Evolutionary conservation across 202 grass and related monocot genomes (phyloP).

Genomic region (Saccharum hybrid): DNA sequence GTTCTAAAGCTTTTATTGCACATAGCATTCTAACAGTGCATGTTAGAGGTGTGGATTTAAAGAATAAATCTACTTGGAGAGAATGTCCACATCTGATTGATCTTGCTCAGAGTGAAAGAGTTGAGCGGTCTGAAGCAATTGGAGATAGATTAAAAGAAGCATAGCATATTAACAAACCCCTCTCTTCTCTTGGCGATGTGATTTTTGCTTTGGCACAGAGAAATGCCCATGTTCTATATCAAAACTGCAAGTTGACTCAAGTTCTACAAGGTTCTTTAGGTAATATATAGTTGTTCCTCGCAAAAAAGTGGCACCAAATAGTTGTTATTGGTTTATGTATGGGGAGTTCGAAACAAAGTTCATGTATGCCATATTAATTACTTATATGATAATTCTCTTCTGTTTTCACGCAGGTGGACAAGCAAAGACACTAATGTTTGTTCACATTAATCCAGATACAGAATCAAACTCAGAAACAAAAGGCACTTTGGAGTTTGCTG

Average conservation of each 20-base stretch:
- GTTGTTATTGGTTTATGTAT: neutral
- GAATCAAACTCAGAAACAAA: slow-evolving; percentile 92
- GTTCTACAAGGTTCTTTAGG: slow-evolving; percentile 98
- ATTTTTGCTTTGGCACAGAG: slow-evolving; percentile 91
- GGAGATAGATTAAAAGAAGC: slow-evolving; percentile 96
- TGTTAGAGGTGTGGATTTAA: slow-evolving; percentile 87
- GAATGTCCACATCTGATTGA: slow-evolving; percentile 94
- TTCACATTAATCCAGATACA: slow-evolving; percentile 85
- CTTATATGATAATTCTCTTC: neutral
- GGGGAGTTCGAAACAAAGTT: too few species aligned
- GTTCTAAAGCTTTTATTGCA: slow-evolving; percentile 34
- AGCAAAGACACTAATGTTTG: slow-evolving; percentile 97
- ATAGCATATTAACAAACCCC: slow-evolving; percentile 88
- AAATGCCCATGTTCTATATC: slow-evolving; percentile 88
- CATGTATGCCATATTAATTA: neutral
- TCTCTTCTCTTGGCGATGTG: slow-evolving; percentile 94
- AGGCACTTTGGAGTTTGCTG: too few species aligned
- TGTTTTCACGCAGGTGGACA: slow-evolving; percentile 76
- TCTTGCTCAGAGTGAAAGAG: slow-evolving; percentile 95
- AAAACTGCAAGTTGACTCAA: slow-evolving; percentile 97
- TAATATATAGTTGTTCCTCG: slow-evolving; percentile 38
- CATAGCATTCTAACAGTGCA: slow-evolving; percentile 96
- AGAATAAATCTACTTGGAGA: slow-evolving; percentile 79
- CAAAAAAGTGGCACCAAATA: neutral
- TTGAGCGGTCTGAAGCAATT: slow-evolving; percentile 91